Conservation (phyloP, 306 rosid genomes). For the Trifolium pratense region DNA sequence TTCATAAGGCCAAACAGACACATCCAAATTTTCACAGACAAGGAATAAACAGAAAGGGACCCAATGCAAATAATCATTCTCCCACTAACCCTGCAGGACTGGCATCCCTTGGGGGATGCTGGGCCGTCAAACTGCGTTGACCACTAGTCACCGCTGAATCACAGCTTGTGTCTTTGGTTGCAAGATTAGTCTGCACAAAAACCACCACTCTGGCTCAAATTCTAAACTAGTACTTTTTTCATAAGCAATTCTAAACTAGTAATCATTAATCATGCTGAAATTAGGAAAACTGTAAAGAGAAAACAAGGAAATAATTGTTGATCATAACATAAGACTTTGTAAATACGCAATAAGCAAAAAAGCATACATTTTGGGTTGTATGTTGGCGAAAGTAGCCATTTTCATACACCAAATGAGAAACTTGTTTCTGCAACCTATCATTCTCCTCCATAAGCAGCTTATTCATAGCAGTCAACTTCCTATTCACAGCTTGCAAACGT, state of each 20-base stretch:
- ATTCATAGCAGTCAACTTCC: conserved; percentile 96
- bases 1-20: conserved; percentile 51
- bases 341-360: neutral
- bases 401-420: conserved; percentile 91
- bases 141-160: conserved; percentile 95
- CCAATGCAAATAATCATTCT: conserved; percentile 51
- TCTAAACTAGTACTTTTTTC: neutral
- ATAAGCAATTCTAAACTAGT: neutral
- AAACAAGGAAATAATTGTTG: neutral
- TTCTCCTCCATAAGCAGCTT: conserved; percentile 98
- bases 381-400: conserved; percentile 98
- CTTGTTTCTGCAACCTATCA: conserved; percentile 99
- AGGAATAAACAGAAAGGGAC: conserved; percentile 55
- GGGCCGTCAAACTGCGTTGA: conserved; percentile 89
- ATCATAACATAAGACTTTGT: neutral
- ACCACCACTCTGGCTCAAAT: conserved; percentile 37
- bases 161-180: conserved; percentile 93
- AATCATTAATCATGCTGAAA: neutral
- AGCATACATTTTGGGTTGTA: conserved; percentile 72
- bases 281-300: neutral
- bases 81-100: conserved; percentile 99
- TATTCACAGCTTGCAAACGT: conserved; percentile 82
- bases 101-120: conserved; percentile 99
- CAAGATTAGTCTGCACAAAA: conserved; percentile 70
- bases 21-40: conserved; percentile 47